phyloP scores from a whole-genome alignment of 2,329 filamentous ascomycete genomes.

The Botrytis cinerea region DNA sequence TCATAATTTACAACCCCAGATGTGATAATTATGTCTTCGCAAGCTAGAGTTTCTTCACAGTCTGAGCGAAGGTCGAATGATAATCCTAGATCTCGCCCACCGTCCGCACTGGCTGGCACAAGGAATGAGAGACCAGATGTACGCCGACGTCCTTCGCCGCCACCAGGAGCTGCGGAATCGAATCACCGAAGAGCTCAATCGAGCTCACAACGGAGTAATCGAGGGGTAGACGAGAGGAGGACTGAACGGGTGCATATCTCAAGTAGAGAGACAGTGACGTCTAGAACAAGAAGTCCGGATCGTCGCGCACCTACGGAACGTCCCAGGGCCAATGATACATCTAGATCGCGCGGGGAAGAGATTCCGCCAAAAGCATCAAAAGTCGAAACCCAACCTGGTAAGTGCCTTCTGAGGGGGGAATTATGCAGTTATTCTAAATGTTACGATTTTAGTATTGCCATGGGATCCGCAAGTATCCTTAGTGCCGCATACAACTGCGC shows the following conservation, averaged over 20 bases:
- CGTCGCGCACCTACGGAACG: slow-evolving; percentile 38
- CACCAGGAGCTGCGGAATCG: slow-evolving; percentile 33
- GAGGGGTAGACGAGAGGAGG: slow-evolving; percentile 50
- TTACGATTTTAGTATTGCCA: slow-evolving; percentile 43
- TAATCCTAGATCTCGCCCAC: slow-evolving; percentile 39
- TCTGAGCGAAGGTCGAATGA: slow-evolving; percentile 37
- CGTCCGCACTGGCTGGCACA: slow-evolving; percentile 33
- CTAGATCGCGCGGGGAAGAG: slow-evolving; percentile 36
- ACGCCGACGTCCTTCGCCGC: slow-evolving; percentile 36
- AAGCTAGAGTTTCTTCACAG: slow-evolving; percentile 39
- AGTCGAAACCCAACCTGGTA: slow-evolving; percentile 54
- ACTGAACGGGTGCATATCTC: slow-evolving; percentile 60
- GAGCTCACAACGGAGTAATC: slow-evolving; percentile 53
- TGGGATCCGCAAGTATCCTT: slow-evolving; percentile 84
- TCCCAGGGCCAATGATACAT: slow-evolving; percentile 34
- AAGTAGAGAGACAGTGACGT: slow-evolving; percentile 62
- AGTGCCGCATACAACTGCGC: slow-evolving; percentile 62
- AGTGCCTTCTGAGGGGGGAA: not conserved
- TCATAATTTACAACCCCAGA: slow-evolving; percentile 29
- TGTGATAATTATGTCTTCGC: slow-evolving; percentile 41
- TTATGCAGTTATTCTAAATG: slow-evolving; percentile 17
- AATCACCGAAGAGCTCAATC: slow-evolving; percentile 61
- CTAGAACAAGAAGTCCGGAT: slow-evolving; percentile 59
- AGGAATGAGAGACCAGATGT: slow-evolving; percentile 34
- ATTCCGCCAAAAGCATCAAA: slow-evolving; percentile 43